These are phyloP conservation scores for Azolla pinnata DNA, from an alignment of 75 land plant genomes.

Conservation along the genomic window DNA sequence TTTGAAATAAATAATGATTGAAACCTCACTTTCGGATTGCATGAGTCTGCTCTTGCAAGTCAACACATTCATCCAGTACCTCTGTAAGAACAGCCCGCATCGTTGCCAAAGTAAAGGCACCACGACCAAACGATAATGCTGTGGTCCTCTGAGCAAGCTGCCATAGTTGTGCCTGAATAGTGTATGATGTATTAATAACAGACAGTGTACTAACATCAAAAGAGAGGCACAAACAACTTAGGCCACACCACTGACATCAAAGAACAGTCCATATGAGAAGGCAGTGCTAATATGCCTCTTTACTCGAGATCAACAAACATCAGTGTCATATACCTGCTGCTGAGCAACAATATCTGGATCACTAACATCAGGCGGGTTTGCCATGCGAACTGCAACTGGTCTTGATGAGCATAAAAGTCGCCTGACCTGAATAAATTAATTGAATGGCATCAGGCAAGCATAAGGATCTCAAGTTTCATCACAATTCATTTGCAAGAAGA, in stretches of 20 bases:
- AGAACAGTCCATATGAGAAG: too few relatives aligned
- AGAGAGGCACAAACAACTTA: too few relatives aligned
- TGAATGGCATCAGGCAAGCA: neutral
- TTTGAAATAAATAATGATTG: too few relatives aligned
- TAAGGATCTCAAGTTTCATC: too few relatives aligned
- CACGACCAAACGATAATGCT: conserved; percentile 89
- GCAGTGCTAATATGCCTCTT: too few relatives aligned
- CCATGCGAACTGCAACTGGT: conserved; percentile 68
- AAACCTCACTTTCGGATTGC: too few relatives aligned
- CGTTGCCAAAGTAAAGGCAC: conserved; percentile 90
- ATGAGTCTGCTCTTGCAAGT: neutral
- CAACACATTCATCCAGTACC: conserved; percentile 28
- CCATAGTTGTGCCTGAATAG: conserved; percentile 74
- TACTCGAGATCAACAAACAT: too few relatives aligned
- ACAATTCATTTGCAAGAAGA: too few relatives aligned
- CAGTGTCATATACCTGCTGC: conserved; percentile 32
- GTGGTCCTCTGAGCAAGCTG: conserved; percentile 95
- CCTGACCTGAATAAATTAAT: conserved; percentile 44
- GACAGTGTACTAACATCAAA: too few relatives aligned
- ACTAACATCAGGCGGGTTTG: conserved; percentile 40
- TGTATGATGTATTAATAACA: too few relatives aligned
- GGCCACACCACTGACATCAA: too few relatives aligned
- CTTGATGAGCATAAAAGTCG: conserved; percentile 83
- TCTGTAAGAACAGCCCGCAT: conserved; percentile 79
- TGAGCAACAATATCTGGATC: conserved; percentile 90